Base-by-base conservation (phyloP, 768 basidiomycete genomes). In the Plicaturopsis crispa region DNA sequence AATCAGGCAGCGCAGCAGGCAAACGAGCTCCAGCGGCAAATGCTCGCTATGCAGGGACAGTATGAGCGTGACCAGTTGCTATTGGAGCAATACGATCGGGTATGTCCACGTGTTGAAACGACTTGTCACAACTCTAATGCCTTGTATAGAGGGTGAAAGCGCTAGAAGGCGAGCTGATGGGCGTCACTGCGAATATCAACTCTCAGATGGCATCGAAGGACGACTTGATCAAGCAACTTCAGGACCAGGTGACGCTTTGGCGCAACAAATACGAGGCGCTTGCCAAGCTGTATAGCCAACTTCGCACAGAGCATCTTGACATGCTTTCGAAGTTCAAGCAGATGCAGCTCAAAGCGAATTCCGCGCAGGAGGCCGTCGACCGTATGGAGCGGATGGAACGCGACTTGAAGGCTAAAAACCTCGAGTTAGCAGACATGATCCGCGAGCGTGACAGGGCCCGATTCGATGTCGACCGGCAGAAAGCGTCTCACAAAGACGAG, bases 321-420 rank as follows among this genome's bases (percentile, higher is more conserved):
- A 87, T 98, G 80, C 77, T 99, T 38, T 77, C 84, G 46, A 97
- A 94, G 63, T 93, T 87, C 73, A 99, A 98, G 68, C 84, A 87
- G 48, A 76, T 97, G 75, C 93, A 98, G 56, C 74, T 98, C 45
- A 97, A 96, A 59, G 96, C 96, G 13, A 96, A 93, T 55, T 96
- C 93, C 24, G 93, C 96, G 0, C 94, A 98, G 58, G 96, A 98
- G 61, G 88, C 93, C 20, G 84, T 98, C 32, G 94, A 99, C 59
- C 82, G 82, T 48, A 97, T 99, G 92, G 96, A 98, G 60, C 72
- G 93, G 41, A 98, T 98, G 92, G 96, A 99, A 57, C 72, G 92
- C 23, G 96, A 99, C 56, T 68, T 98, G 50, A 99, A 98, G 65
- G 73, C 88, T n/a, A 99, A 99, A 75, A 99, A 97, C 55, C 62